Evolutionary conservation across 768 basidiomycete genomes (phyloP).

Genomic region (Lentinula aciculospora): DNA sequence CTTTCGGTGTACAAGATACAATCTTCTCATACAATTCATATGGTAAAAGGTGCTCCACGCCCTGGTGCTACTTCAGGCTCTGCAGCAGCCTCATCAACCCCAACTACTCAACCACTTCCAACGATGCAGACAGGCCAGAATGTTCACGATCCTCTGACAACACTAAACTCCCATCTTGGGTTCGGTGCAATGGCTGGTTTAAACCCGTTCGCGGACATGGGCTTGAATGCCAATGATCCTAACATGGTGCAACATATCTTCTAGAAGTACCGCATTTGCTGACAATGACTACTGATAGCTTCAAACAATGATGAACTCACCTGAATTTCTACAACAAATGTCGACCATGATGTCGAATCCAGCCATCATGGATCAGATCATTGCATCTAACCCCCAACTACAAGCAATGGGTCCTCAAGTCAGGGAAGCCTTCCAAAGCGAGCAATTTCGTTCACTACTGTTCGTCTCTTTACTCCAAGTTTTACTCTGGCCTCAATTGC

Average conservation of each 20-base stretch:
- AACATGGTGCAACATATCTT: conserved; percentile 64
- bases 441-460: conserved; percentile 73
- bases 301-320: conserved; percentile 80
- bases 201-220: conserved; percentile 91
- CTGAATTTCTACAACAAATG: conserved; percentile 87
- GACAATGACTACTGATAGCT: conserved; percentile 37
- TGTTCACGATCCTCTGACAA: conserved; percentile 79
- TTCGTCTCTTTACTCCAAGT: conserved; percentile 25
- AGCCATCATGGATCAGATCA: conserved; percentile 81
- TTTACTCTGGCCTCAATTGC: not conserved
- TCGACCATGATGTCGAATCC: conserved; percentile 82
- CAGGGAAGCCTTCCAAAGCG: conserved; percentile 71
- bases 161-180: conserved; percentile 71
- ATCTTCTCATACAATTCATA: conserved; percentile 82
- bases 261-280: not conserved
- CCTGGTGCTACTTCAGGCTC: conserved; percentile 32
- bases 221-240: conserved; percentile 87
- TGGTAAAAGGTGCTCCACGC: conserved; percentile 83
- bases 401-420: conserved; percentile 75
- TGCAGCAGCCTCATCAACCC: conserved; percentile 21
- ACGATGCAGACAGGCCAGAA: conserved; percentile 92
- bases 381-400: conserved; percentile 76
- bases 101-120: conserved; percentile 60
- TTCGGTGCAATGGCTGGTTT: conserved; percentile 79
- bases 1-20: conserved; percentile 89